These are phyloP conservation scores for Metarhizium sp. DNA, from an alignment of 2,329 filamentous ascomycete genomes.

Conservation along the genomic window DNA sequence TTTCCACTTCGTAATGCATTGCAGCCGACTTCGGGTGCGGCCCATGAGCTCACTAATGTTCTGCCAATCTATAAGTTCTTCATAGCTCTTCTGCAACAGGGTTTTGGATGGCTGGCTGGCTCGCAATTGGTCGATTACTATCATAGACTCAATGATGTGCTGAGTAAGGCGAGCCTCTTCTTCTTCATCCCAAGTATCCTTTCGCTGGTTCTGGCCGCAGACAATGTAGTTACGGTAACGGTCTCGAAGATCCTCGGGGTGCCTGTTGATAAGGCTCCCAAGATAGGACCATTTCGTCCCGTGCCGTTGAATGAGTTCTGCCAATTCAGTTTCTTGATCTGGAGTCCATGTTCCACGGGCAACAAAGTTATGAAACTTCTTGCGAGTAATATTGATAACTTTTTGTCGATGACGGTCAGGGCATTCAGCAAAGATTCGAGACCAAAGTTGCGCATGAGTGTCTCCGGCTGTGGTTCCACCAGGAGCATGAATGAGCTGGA, in stretches of 20 bases:
- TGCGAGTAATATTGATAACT: constrained; percentile 47
- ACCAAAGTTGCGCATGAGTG: constrained; percentile 38
- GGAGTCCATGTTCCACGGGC: constrained; percentile 37
- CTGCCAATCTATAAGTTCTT: constrained; percentile 55
- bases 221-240: constrained; percentile 60
- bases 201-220: constrained; percentile 42
- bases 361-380: constrained; percentile 56
- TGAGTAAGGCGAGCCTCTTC: constrained; percentile 48
- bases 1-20: constrained; percentile 62
- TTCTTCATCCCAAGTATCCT: constrained; percentile 47
- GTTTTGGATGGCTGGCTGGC: constrained; percentile 21
- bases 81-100: constrained; percentile 31
- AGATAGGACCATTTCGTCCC: constrained; percentile 53
- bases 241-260: constrained; percentile 57
- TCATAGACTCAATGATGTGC: constrained; percentile 44
- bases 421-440: constrained; percentile 34
- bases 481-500: constrained; percentile 26
- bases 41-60: constrained; percentile 53
- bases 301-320: constrained; percentile 23
- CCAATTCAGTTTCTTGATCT: constrained; percentile 27
- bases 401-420: constrained; percentile 43
- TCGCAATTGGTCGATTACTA: constrained; percentile 32
- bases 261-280: constrained; percentile 51
- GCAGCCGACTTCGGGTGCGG: constrained; percentile 52
- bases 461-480: constrained; percentile 26